A percentile compares a stretch with the other conserved stretches of the same genome.
These are phyloP conservation scores for Lichtheimia ramosa DNA, from an alignment of 371 early-diverging fungal genomes.

Conservation along the genomic window DNA sequence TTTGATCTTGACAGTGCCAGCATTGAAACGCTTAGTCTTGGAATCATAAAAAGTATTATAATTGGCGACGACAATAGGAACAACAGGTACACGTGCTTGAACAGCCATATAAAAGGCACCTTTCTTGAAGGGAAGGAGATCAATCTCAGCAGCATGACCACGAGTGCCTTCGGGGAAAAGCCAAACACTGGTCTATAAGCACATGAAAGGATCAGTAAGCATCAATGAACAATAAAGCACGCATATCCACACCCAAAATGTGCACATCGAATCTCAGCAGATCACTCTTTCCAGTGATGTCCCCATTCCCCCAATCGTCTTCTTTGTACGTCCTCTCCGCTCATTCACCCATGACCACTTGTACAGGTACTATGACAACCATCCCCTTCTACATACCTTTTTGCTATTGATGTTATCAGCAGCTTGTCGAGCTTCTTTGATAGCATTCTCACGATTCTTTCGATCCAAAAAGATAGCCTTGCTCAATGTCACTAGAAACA, in stretches of 20 bases:
- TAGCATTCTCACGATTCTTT: constrained; percentile 76
- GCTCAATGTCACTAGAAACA: constrained; percentile 64
- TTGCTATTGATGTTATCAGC: constrained; percentile 73
- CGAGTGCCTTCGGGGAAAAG: constrained; percentile 96
- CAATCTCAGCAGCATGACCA: constrained; percentile 68
- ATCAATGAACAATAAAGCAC: not conserved
- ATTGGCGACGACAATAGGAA: constrained; percentile 88
- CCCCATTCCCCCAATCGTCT: too few relatives aligned
- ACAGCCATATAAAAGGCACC: constrained; percentile 92
- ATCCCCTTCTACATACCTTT: constrained; percentile 49
- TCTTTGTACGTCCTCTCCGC: too few relatives aligned
- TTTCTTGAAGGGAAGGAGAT: constrained; percentile 90
- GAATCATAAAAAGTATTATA: constrained; percentile 75
- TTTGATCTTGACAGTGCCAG: constrained; percentile 75
- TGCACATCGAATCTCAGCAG: too few relatives aligned
- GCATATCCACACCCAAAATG: too few relatives aligned
- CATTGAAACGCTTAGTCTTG: constrained; percentile 56
- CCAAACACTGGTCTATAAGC: constrained; percentile 70
- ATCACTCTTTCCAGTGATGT: too few relatives aligned
- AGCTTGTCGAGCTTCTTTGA: constrained; percentile 78
- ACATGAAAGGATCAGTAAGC: not conserved
- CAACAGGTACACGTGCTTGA: constrained; percentile 82
- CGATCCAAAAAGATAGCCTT: constrained; percentile 90
- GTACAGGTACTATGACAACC: too few relatives aligned
- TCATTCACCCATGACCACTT: too few relatives aligned